A percentile compares a stretch with the other conserved stretches of the same genome.
phyloP scores from a whole-genome alignment of 2,329 filamentous ascomycete genomes.

The Epichloe sylvatica region DNA sequence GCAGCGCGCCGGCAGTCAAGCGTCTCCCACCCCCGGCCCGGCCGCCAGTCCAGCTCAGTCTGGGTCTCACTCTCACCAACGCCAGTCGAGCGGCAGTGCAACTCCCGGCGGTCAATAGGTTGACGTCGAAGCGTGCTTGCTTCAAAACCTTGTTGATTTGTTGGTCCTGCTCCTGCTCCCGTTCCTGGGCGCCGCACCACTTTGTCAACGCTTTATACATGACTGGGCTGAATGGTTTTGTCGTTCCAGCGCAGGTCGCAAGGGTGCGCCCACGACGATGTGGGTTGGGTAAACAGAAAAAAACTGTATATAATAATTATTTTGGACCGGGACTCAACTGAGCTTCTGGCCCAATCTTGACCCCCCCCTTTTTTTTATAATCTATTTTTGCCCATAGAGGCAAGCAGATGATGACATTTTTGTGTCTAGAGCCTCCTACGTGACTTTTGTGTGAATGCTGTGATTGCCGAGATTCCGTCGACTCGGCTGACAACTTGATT shows the following conservation, averaged over 20 bases:
- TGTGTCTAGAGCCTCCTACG: too few relatives aligned
- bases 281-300: too few relatives aligned
- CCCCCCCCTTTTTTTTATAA: neutral
- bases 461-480: too few relatives aligned
- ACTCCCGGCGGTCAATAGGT: conserved; percentile 13
- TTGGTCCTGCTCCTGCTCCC: neutral
- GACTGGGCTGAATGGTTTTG: too few relatives aligned
- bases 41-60: conserved; percentile 10
- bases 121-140: neutral
- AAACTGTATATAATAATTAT: neutral
- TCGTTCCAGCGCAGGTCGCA: too few relatives aligned
- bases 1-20: conserved; percentile 15
- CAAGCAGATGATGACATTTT: neutral
- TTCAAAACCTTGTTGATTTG: neutral
- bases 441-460: too few relatives aligned
- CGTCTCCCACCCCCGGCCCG: conserved; percentile 10
- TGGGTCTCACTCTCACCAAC: conserved; percentile 11
- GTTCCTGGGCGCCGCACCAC: neutral
- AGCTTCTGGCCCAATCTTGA: neutral
- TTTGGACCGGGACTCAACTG: neutral
- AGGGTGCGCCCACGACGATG: neutral
- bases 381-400: neutral
- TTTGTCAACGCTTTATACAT: too few relatives aligned
- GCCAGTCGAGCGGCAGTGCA: conserved; percentile 26
- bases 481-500: too few relatives aligned